Base-by-base conservation (phyloP, 306 rosid genomes). In the Sophora flavescens region DNA sequence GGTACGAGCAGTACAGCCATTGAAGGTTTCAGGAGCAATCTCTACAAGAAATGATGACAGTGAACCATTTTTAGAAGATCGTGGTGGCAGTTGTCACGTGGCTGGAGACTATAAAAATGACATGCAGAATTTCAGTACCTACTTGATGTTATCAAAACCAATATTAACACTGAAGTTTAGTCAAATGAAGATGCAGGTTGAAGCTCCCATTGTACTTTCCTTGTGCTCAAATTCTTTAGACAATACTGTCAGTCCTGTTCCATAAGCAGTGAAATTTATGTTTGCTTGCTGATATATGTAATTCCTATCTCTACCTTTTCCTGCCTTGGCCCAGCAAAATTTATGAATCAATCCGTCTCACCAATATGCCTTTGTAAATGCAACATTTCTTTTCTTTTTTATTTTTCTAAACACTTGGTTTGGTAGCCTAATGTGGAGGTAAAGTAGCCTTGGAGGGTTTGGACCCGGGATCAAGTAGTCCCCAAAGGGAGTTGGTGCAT, bases 171-270 rank as follows among this genome's bases (percentile, higher is more conserved):
- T 89, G 48, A 78, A 84, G 83, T 89, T 91, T 39, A 91, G 86
- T 72, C 68, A 82, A 61, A 89, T 89, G 90, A 88, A 88, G 72
- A 86, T 91, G 96, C 79, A 86, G 80, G 90, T 89, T 38, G 89
- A 89, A 68, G 92, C 92, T 78, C 96, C 91, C 5, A 33, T 35
- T 45, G 77, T 84, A 18, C 59, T 89, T 79, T 75, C 83, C 18
- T 51, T 32, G 18, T 6, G 52, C 77, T 71, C 73, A 28, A 80
- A 28, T 10, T 17, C 38, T 14, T 22, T 28, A 18, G 16, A 22
- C 30, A 10, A n/a, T 22, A 22, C 59, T 64, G 51, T 50, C 15
- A 53, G 53, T 44, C 8, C n/a, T 59, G 50, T 56, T 22, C 42
- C 65, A 47, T 57, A 28, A 18, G 22, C 77, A 11, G 30, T 26